phyloP scores from a whole-genome alignment of 164 flowering plant species.

The Stephania japonica region DNA sequence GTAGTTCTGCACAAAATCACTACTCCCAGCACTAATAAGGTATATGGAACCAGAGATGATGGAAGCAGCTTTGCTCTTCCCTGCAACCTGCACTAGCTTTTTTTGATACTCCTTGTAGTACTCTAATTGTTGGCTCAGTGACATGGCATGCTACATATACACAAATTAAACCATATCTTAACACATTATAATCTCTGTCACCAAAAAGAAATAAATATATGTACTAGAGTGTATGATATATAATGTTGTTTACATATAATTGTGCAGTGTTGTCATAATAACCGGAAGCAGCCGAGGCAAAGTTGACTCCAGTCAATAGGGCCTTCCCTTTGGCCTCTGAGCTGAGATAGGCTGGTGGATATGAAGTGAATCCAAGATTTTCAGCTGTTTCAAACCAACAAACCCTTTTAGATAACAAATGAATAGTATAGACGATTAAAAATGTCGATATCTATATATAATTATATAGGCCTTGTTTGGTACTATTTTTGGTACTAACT shows the following conservation, averaged over 20 bases:
- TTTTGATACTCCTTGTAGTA: constrained; percentile 68
- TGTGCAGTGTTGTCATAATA: constrained; percentile 60
- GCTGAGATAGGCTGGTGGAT: constrained; percentile 85
- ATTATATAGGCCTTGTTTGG: background rate
- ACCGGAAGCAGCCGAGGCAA: constrained; percentile 90
- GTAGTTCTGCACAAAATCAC: constrained; percentile 63
- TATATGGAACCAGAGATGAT: constrained; percentile 61
- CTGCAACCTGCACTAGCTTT: constrained; percentile 47
- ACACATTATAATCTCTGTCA: too few species aligned
- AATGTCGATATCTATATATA: background rate
- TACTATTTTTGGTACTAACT: too few species aligned
- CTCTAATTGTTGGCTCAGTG: constrained; percentile 58
- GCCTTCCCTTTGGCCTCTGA: constrained; percentile 47
- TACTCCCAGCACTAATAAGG: constrained; percentile 77
- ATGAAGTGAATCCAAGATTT: constrained; percentile 67
- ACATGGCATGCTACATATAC: constrained; percentile 42
- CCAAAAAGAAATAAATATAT: too few species aligned
- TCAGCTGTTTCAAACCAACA: constrained; percentile 51
- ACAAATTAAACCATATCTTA: background rate
- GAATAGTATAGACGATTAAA: background rate
- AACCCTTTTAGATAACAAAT: background rate
- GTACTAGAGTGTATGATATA: too few species aligned
- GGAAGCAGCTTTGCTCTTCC: constrained; percentile 44
- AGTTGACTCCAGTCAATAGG: constrained; percentile 69
- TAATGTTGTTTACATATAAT: constrained; percentile 46